Percentiles rank a stretch among this genome's conserved stretches.
These are phyloP conservation scores for Ramalina peruviana DNA, from an alignment of 495 filamentous ascomycete species.

Conservation along the genomic window DNA sequence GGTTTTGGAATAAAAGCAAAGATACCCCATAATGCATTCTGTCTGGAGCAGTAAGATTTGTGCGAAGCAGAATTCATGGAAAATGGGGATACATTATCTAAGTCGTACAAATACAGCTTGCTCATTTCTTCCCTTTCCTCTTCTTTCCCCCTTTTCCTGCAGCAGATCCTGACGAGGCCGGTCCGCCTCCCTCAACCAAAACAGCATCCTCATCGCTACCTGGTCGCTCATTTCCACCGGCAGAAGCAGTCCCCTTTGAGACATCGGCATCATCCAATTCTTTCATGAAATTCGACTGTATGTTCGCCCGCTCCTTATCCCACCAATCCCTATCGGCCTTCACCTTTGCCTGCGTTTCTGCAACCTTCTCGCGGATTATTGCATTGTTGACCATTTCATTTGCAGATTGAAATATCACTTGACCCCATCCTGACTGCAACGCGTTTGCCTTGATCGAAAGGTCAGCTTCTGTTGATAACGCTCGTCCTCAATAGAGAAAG, in stretches of 20 bases:
- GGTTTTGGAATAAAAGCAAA: no score
- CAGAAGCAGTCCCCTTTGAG: slow-evolving; percentile 13
- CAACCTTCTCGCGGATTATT: slow-evolving; percentile 43
- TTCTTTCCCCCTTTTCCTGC: slow-evolving; percentile 30
- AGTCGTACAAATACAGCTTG: no score
- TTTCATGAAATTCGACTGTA: slow-evolving; percentile 70
- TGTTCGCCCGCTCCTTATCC: slow-evolving; percentile 63
- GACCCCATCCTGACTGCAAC: slow-evolving; percentile 74
- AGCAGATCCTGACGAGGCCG: slow-evolving; percentile 27
- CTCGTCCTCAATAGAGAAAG: not conserved
- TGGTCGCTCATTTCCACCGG: slow-evolving; percentile 13
- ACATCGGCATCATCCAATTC: slow-evolving; percentile 45
- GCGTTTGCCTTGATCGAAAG: slow-evolving; percentile 56
- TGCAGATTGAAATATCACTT: slow-evolving; percentile 88
- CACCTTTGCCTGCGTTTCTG: slow-evolving; percentile 51
- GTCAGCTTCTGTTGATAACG: not conserved
- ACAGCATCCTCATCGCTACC: slow-evolving; percentile 75
- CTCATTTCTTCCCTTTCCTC: slow-evolving; percentile 66
- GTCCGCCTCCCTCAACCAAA: slow-evolving; percentile 60
- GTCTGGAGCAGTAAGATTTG: no score
- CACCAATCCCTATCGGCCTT: slow-evolving; percentile 75
- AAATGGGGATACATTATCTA: no score
- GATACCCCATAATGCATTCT: no score
- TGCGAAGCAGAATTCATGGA: no score
- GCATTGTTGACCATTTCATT: slow-evolving; percentile 66